A percentile compares a stretch with the other conserved stretches of the same genome.
Conservation (phyloP, 163 green algal species). For the Chlorella variabilis region DNA sequence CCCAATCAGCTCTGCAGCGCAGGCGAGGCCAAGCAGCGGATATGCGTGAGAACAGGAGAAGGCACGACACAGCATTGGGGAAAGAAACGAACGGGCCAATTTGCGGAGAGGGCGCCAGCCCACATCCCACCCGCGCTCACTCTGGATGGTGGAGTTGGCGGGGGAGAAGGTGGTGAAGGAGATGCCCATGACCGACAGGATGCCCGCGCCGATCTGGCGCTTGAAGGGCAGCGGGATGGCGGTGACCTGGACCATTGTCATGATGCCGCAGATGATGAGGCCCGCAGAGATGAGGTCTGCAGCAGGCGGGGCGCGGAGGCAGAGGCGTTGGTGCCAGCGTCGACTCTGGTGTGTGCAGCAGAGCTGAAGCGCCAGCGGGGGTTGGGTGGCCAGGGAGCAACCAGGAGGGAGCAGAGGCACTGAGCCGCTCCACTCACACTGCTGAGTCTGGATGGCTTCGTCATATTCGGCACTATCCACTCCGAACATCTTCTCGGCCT, state of each 20-base stretch:
- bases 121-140: no score
- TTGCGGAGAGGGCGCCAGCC: no score
- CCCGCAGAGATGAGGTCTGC: conserved; percentile 75
- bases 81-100: no score
- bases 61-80: no score
- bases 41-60: no score
- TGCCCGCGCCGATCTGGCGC: conserved; percentile 54
- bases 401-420: no score
- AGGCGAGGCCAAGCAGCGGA: no score
- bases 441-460: not conserved
- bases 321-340: not conserved
- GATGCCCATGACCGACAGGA: conserved; percentile 72
- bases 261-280: conserved; percentile 82
- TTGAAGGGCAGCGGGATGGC: conserved; percentile 42
- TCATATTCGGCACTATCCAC: no score
- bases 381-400: no score
- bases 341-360: no score
- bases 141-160: conserved; percentile 5
- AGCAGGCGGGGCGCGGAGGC: not conserved
- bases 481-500: no score
- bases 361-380: no score
- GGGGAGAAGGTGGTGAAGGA: conserved; percentile 58
- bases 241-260: conserved; percentile 63
- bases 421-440: not conserved
- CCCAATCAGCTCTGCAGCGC: not conserved